These are phyloP conservation scores for Rhodotorula kratochvilovae DNA, from an alignment of 768 basidiomycete genomes.

Conservation along the genomic window DNA sequence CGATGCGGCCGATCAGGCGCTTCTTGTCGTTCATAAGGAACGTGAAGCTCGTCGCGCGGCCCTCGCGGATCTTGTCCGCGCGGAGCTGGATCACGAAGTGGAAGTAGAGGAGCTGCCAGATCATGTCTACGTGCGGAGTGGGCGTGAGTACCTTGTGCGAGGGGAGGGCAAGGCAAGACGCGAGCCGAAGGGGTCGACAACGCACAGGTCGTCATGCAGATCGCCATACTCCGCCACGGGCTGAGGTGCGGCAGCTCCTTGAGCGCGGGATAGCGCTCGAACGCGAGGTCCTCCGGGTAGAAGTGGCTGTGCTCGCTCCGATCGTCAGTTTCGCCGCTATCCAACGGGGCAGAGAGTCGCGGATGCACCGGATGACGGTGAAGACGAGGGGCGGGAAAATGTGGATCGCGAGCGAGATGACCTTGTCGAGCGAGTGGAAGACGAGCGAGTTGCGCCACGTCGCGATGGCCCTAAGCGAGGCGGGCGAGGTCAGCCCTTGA, in stretches of 20 bases:
- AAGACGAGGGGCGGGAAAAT: constrained; percentile 88
- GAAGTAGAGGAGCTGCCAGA: constrained; percentile 93
- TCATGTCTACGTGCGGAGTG: constrained; percentile 57
- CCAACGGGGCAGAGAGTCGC: no score
- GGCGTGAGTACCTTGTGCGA: no score
- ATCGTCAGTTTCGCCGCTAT: no score
- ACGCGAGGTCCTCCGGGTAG: constrained; percentile 67
- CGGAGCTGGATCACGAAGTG: constrained; percentile 90
- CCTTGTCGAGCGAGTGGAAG: constrained; percentile 92
- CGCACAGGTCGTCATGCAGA: constrained; percentile 81
- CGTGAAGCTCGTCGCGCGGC: constrained; percentile 83
- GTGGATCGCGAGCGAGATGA: constrained; percentile 90
- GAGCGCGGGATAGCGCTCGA: constrained; percentile 75
- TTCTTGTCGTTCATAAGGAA: constrained; percentile 49
- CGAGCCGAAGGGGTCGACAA: no score
- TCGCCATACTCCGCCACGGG: constrained; percentile 65
- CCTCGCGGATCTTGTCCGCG: constrained; percentile 83
- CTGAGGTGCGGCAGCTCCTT: constrained; percentile 63
- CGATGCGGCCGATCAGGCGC: constrained; percentile 36
- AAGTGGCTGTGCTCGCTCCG: constrained; percentile 60
- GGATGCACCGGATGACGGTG: constrained; percentile 73
- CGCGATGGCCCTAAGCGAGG: constrained; percentile 76
- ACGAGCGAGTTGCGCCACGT: constrained; percentile 98
- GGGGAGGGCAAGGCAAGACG: no score
- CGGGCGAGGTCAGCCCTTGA: constrained; percentile 55